Evolutionary conservation across 768 basidiomycete genomes (phyloP).

Genomic region (Daedaleopsis nitida): DNA sequence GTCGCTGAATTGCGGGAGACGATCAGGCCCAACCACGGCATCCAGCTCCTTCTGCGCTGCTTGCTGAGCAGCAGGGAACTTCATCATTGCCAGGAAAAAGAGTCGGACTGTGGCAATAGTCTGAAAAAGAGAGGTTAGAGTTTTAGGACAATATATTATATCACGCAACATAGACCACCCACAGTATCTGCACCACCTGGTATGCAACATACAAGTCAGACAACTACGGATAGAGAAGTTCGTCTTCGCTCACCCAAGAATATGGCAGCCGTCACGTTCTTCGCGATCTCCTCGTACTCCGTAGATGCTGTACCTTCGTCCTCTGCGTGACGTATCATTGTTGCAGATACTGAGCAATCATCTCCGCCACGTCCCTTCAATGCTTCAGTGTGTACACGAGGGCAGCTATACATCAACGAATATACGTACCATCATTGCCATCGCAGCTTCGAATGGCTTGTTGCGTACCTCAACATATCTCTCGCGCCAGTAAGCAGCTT

Average conservation of each 20-base stretch:
- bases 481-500: constrained; percentile 2
- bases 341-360: too few species aligned
- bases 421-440: neutral
- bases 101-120: constrained; percentile 27
- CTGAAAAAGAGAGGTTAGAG: constrained; percentile 40
- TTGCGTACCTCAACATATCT: neutral
- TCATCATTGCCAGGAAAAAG: constrained; percentile 17
- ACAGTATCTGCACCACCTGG: constrained; percentile 9
- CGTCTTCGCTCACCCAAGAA: neutral
- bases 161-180: constrained; percentile 16
- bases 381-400: too few species aligned
- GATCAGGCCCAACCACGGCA: constrained; percentile 15
- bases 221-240: neutral
- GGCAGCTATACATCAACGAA: too few species aligned
- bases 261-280: neutral
- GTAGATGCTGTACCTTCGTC: too few species aligned
- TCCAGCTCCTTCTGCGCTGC: constrained; percentile 21
- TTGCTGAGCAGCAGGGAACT: constrained; percentile 15
- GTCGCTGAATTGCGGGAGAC: constrained; percentile 19
- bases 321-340: too few species aligned
- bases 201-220: too few species aligned
- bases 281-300: neutral
- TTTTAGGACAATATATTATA: constrained; percentile 42
- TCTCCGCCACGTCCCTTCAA: too few species aligned
- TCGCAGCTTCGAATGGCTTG: neutral